Evolutionary conservation across 257 asterid species (phyloP).

Genomic region (Rauvolfia tetraphylla): DNA sequence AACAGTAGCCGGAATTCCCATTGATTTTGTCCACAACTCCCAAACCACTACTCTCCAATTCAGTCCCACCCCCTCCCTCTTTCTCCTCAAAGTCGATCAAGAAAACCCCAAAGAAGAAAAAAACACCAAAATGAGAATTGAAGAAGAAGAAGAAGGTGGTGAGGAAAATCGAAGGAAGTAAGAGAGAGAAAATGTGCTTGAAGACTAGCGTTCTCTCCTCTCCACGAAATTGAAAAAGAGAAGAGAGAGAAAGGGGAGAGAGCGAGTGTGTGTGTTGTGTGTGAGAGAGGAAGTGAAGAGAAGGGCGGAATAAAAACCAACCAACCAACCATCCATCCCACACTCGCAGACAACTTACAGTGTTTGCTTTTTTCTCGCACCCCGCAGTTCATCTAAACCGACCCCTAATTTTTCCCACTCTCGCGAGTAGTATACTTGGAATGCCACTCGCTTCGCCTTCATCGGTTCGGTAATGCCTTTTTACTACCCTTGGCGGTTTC

Average conservation of each 20-base stretch:
- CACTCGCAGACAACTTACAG: background rate
- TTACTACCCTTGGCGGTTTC: background rate
- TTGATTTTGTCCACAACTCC: constrained; percentile 10
- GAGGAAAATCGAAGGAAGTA: constrained; percentile 2
- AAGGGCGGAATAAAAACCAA: constrained; percentile 42
- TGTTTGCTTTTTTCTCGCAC: background rate
- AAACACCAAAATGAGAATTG: background rate
- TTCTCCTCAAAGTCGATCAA: constrained; percentile 5
- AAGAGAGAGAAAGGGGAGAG: constrained; percentile 10
- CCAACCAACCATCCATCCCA: constrained; percentile 33
- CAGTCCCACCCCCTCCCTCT: constrained; percentile 6
- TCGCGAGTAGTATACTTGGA: background rate
- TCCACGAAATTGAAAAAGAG: constrained; percentile 53
- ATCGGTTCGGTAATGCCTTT: background rate
- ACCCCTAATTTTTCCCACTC: background rate
- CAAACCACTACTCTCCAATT: background rate
- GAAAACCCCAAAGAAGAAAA: background rate
- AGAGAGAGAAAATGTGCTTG: constrained; percentile 10
- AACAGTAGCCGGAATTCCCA: constrained; percentile 32
- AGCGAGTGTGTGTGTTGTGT: background rate
- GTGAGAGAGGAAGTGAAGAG: constrained; percentile 25
- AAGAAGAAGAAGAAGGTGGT: background rate
- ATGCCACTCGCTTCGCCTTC: background rate
- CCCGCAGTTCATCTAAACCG: background rate
- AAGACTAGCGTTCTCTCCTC: constrained; percentile 47